Conservation (phyloP, 176 grass and related monocot genomes). For the Cymbopogon citratus region DNA sequence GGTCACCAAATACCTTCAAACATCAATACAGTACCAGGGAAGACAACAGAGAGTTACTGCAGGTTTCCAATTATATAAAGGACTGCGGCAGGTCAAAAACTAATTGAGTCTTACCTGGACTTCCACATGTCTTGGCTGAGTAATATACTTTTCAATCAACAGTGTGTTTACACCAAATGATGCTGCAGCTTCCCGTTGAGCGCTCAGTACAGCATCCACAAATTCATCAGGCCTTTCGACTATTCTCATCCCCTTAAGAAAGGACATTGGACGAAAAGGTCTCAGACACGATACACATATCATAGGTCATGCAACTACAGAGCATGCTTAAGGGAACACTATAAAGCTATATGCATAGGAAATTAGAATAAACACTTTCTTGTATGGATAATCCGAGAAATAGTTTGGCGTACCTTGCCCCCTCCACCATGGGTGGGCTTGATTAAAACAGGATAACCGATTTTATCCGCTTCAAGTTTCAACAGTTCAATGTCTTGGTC, state of each 20-base stretch:
- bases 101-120: conserved; percentile 60
- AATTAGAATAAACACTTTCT: not conserved
- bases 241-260: conserved; percentile 93
- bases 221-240: conserved; percentile 72
- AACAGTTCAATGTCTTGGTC: conserved; percentile 80
- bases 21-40: not conserved
- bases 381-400: not conserved
- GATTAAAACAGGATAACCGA: conserved; percentile 91
- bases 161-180: conserved; percentile 85
- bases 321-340: not conserved
- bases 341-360: not conserved
- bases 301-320: not conserved
- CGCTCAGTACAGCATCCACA: conserved; percentile 62
- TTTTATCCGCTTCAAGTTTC: conserved; percentile 80
- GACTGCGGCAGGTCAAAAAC: not conserved
- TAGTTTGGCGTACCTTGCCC: conserved; percentile 55
- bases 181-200: conserved; percentile 85
- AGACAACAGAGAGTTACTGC: not conserved
- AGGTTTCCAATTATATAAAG: not conserved
- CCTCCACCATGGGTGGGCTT: conserved; percentile 97
- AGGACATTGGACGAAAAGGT: not conserved
- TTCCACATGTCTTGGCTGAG: conserved; percentile 87
- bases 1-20: conserved; percentile 79
- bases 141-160: conserved; percentile 93
- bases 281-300: not conserved